A percentile compares a stretch with the other conserved stretches of the same genome.
Evolutionary conservation across 2,329 filamentous ascomycete species (phyloP).

Genomic region (Thelonectria discophora): DNA sequence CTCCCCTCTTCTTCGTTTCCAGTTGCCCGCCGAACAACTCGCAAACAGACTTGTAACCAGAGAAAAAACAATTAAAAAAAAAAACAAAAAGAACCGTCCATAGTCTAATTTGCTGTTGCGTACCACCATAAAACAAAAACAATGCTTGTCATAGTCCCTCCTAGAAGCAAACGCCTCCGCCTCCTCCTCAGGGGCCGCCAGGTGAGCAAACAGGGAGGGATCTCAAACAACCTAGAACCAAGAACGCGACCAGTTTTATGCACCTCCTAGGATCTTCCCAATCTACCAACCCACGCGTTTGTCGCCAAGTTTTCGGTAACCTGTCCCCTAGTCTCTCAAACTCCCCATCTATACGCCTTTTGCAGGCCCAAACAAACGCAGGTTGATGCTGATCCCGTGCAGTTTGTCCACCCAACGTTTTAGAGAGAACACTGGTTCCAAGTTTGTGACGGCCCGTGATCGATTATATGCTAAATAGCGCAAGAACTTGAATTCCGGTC

Average conservation of each 20-base stretch:
- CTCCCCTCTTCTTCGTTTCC: slow-evolving; percentile 30
- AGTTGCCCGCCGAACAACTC: slow-evolving; percentile 20
- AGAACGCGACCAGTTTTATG: slow-evolving; percentile 30
- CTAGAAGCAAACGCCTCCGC: slow-evolving; percentile 23
- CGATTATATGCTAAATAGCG: slow-evolving; percentile 46
- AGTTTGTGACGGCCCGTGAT: slow-evolving; percentile 28
- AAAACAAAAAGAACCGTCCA: slow-evolving; percentile 37
- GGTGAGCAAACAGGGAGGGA: slow-evolving; percentile 19
- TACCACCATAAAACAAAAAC: slow-evolving; percentile 35
- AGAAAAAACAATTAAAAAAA: slow-evolving; percentile 26
- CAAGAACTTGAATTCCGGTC: slow-evolving; percentile 44
- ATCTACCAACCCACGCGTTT: slow-evolving; percentile 29
- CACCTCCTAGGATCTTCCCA: slow-evolving; percentile 28
- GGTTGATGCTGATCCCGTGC: slow-evolving; percentile 16
- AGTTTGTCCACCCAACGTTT: slow-evolving; percentile 20
- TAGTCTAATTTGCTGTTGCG: slow-evolving; percentile 46
- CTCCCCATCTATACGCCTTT: slow-evolving; percentile 21
- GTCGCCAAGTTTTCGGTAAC: slow-evolving; percentile 20
- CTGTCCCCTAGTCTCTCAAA: slow-evolving; percentile 13
- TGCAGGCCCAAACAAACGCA: slow-evolving; percentile 12
- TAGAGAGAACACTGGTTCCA: slow-evolving; percentile 21
- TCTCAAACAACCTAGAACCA: slow-evolving; percentile 31
- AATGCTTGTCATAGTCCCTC: slow-evolving; percentile 42
- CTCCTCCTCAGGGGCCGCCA: slow-evolving; percentile 5
- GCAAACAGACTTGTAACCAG: slow-evolving; percentile 34